Percentiles rank a stretch among this genome's conserved stretches.
These are phyloP conservation scores for Geranomyces michiganensis DNA, from an alignment of 192 early-diverging fungal genomes.

Conservation along the genomic window DNA sequence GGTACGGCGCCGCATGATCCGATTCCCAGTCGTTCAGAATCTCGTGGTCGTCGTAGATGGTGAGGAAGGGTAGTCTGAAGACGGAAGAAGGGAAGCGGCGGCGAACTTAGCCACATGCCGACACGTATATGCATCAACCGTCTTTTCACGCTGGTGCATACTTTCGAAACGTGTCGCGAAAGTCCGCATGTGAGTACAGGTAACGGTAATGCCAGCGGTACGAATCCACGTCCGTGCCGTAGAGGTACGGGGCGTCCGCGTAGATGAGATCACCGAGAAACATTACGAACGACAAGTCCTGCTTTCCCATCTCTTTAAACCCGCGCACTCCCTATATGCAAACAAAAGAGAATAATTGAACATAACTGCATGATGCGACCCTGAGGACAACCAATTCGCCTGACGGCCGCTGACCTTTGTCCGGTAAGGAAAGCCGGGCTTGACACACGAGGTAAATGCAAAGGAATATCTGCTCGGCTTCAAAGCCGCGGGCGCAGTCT, in stretches of 20 bases:
- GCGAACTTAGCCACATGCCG: too few species aligned
- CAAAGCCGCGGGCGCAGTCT: slow-evolving; percentile 12
- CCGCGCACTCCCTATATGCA: slow-evolving; percentile 21
- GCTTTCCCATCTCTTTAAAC: slow-evolving; percentile 34
- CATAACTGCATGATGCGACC: background rate
- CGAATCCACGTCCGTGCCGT: slow-evolving; percentile 35
- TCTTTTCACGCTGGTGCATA: background rate
- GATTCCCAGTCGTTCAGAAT: slow-evolving; percentile 37
- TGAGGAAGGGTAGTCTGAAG: slow-evolving; percentile 28
- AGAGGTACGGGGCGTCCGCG: slow-evolving; percentile 33
- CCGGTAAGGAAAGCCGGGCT: slow-evolving; percentile 35
- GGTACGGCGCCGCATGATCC: slow-evolving; percentile 21
- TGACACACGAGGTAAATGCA: slow-evolving; percentile 37
- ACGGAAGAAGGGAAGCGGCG: too few species aligned
- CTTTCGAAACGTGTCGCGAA: slow-evolving; percentile 25
- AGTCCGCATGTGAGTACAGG: slow-evolving; percentile 29
- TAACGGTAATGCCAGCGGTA: slow-evolving; percentile 40
- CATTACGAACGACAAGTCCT: slow-evolving; percentile 34
- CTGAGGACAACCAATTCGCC: too few species aligned
- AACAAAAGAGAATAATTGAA: background rate
- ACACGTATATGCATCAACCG: too few species aligned
- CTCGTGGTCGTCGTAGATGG: slow-evolving; percentile 41
- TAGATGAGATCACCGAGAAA: slow-evolving; percentile 38
- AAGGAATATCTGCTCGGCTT: slow-evolving; percentile 23
- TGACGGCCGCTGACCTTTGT: slow-evolving; percentile 21